Evolutionary conservation across 2,329 filamentous ascomycete genomes (phyloP).

Genomic region (Fusarium scirpi): DNA sequence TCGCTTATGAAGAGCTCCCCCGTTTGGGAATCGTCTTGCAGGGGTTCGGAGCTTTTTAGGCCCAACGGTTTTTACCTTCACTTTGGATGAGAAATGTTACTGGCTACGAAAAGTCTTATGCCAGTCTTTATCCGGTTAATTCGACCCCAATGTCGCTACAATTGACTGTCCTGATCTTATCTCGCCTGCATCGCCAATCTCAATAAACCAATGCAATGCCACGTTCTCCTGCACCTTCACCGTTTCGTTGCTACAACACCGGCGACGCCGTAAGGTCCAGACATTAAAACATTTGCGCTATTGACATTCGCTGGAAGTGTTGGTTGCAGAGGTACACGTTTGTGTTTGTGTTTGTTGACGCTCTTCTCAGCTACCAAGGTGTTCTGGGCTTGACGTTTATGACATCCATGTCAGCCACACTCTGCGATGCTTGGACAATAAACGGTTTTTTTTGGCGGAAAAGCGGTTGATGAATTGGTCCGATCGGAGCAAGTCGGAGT

Average conservation of each 20-base stretch:
- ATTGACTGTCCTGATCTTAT: not conserved
- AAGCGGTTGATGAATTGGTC: not conserved
- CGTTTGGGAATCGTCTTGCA: slow-evolving; percentile 1
- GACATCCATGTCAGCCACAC: not conserved
- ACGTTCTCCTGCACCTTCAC: not conserved
- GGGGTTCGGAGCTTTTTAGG: not conserved
- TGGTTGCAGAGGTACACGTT: not conserved
- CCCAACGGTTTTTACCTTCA: not conserved
- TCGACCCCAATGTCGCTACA: not conserved
- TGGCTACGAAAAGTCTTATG: not conserved
- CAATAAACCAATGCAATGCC: not conserved
- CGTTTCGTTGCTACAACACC: not conserved
- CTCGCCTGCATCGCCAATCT: not conserved
- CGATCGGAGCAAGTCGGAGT: not conserved
- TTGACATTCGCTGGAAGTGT: not conserved
- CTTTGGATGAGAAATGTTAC: not conserved
- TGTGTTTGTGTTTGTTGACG: not conserved
- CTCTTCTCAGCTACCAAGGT: not conserved
- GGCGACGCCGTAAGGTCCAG: not conserved
- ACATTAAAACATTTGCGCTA: not conserved
- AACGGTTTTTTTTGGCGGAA: not conserved
- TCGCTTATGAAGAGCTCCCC: slow-evolving; percentile 20
- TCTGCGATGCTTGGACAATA: not conserved
- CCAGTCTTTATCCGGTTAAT: not conserved
- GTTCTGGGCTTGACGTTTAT: not conserved